These are phyloP conservation scores for Olyra latifolia DNA, from an alignment of 176 grass and related monocot genomes.

Conservation along the genomic window DNA sequence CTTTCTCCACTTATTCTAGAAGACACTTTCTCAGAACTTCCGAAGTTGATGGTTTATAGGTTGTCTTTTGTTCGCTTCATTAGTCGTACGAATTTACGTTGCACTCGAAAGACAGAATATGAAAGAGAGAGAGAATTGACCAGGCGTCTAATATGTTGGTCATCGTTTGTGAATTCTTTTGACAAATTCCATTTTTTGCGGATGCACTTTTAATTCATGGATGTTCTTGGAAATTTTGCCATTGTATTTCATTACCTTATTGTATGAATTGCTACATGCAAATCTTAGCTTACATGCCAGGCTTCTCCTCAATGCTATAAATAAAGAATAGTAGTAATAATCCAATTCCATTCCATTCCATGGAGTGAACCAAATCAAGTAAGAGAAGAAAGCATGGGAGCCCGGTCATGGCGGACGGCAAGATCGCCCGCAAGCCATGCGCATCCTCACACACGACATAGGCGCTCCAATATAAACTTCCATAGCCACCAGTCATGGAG, in stretches of 20 bases:
- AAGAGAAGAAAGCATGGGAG: not conserved
- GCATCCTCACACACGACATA: not conserved
- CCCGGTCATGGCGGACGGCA: not conserved
- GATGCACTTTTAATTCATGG: not conserved
- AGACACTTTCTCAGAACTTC: not conserved
- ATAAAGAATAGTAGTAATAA: not conserved
- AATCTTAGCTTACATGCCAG: not conserved
- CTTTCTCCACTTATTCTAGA: not conserved
- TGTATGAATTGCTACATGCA: not conserved
- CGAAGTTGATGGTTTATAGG: conserved; percentile 18
- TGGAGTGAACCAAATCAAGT: not conserved
- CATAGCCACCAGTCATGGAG: not conserved
- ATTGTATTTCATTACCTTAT: not conserved
- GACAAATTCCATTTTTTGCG: not conserved
- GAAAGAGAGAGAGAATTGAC: not conserved
- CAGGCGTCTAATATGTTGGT: not conserved
- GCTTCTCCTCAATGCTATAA: not conserved
- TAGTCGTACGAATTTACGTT: not conserved
- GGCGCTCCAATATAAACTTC: not conserved
- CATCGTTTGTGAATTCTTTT: conserved; percentile 1
- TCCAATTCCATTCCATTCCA: not conserved
- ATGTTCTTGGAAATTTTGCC: not conserved
- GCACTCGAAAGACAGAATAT: not conserved
- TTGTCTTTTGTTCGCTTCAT: not conserved
- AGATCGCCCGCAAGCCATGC: not conserved